Percentiles rank a stretch among this genome's conserved stretches.
Evolutionary conservation across 1,284 basidiomycete genomes (phyloP).

Genomic region (Anthracocystis panici-leucophaei): DNA sequence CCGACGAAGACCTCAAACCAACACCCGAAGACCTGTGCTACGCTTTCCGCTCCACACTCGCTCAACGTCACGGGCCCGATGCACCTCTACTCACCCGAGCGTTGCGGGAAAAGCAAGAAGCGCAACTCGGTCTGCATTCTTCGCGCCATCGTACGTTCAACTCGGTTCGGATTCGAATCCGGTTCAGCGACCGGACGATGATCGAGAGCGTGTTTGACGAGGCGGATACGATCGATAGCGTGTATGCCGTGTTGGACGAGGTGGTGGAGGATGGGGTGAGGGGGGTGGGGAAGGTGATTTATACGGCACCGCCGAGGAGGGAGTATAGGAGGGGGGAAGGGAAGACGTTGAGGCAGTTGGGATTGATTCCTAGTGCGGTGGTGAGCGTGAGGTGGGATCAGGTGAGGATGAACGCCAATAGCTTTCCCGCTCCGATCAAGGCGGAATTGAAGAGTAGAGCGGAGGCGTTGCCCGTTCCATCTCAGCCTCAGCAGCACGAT

Average conservation of each 20-base stretch:
- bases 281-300: conserved; percentile 78
- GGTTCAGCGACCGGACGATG: conserved; percentile 82
- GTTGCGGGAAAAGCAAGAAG: conserved; percentile 76
- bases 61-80: conserved; percentile 78
- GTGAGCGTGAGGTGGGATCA: conserved; percentile 82
- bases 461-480: conserved; percentile 17
- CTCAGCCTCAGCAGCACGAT: conserved; percentile 2
- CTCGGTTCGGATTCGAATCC: conserved; percentile 83
- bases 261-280: conserved; percentile 79
- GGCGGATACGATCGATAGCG: conserved; percentile 79
- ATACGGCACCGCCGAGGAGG: conserved; percentile 82
- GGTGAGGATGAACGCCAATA: conserved; percentile 74
- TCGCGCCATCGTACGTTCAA: conserved; percentile 79
- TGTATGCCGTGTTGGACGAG: conserved; percentile 85
- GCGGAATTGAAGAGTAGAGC: conserved; percentile 24
- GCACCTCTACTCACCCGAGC: conserved; percentile 81
- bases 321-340: conserved; percentile 83
- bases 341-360: conserved; percentile 77
- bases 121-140: conserved; percentile 73
- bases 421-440: conserved; percentile 43
- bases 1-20: conserved; percentile 73
- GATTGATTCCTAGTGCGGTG: conserved; percentile 82
- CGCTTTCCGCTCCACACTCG: conserved; percentile 76
- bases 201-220: conserved; percentile 84
- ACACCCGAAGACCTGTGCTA: conserved; percentile 80